Conservation (phyloP, 495 filamentous ascomycete species). For the Schizothecium vesticola region DNA sequence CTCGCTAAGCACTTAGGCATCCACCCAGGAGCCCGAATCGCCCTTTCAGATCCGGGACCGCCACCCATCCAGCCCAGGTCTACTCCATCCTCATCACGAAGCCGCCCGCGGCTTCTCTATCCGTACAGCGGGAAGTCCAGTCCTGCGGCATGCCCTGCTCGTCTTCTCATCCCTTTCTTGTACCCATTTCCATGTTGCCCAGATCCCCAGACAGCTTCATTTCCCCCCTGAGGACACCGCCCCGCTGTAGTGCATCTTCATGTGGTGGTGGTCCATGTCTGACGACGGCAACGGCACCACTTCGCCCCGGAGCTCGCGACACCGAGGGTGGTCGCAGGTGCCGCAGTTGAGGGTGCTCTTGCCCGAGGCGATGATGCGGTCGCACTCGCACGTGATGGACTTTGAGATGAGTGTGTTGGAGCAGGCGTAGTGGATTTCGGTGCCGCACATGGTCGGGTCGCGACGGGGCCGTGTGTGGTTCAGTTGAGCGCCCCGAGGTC, state of each 20-base stretch:
- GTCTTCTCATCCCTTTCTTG: neutral
- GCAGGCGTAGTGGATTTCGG: constrained; percentile 30
- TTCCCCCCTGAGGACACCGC: neutral
- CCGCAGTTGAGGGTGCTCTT: constrained; percentile 32
- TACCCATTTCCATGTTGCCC: too few relatives aligned
- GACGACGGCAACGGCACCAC: neutral
- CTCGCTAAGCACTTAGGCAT: neutral
- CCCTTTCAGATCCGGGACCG: neutral
- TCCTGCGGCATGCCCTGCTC: neutral
- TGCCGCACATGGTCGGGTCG: constrained; percentile 25
- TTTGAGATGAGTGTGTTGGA: constrained; percentile 26
- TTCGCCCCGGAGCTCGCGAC: constrained; percentile 27
- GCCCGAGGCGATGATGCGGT: constrained; percentile 24
- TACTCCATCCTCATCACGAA: neutral
- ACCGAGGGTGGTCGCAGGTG: constrained; percentile 25
- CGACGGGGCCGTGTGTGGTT: neutral
- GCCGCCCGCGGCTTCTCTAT: neutral
- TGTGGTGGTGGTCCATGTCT: neutral
- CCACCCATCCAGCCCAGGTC: neutral
- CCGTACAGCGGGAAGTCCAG: too few relatives aligned
- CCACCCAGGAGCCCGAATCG: neutral
- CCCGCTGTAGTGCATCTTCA: neutral
- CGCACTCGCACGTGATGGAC: constrained; percentile 26
- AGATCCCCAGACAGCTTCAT: neutral
- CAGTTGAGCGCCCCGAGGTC: neutral